Conservation (phyloP, 1,284 basidiomycete species). For the Naganishia liquefaciens region DNA sequence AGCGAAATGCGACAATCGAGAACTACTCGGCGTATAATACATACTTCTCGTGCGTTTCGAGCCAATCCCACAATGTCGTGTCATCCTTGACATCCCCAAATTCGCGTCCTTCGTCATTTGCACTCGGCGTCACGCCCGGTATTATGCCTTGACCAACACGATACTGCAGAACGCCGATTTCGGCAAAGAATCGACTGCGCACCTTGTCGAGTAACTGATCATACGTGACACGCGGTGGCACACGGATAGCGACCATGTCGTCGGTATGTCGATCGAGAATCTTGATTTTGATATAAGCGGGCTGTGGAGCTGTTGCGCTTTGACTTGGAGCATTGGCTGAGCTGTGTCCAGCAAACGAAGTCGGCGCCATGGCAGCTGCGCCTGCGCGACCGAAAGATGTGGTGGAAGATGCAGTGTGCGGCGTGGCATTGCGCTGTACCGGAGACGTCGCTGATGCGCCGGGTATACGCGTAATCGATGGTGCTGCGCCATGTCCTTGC, state of each 20-base stretch:
- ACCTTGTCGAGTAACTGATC: conserved; percentile 87
- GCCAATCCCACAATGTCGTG: conserved; percentile 72
- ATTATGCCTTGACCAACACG: conserved; percentile 60
- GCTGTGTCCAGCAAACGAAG: conserved; percentile 5
- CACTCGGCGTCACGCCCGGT: conserved; percentile 31
- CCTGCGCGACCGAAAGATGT: conserved; percentile 1
- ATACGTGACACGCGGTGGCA: conserved; percentile 87
- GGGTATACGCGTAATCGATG: conserved; percentile 11
- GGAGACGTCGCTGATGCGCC: conserved; percentile 22
- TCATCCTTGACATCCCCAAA: conserved; percentile 71
- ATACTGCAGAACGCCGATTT: conserved; percentile 70
- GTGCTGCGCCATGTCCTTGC: conserved; percentile 3
- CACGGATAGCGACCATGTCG: conserved; percentile 95
- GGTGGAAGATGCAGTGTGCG: conserved; percentile 12
- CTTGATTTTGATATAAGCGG: conserved; percentile 95
- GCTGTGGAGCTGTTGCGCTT: conserved; percentile 50
- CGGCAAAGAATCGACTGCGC: conserved; percentile 75
- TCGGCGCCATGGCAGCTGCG: not conserved
- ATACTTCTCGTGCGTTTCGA: conserved; percentile 80
- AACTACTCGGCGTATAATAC: conserved; percentile 71
- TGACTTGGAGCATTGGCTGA: conserved; percentile 18
- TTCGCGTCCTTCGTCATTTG: conserved; percentile 55
- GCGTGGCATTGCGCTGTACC: conserved; percentile 7
- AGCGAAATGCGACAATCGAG: conserved; percentile 8
- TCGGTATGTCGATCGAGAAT: conserved; percentile 89